Evolutionary conservation across 306 rosid genomes (phyloP), one percentile per base, ranked within the genome.

Genomic region (Dalbergia cochinchinensis): DNA sequence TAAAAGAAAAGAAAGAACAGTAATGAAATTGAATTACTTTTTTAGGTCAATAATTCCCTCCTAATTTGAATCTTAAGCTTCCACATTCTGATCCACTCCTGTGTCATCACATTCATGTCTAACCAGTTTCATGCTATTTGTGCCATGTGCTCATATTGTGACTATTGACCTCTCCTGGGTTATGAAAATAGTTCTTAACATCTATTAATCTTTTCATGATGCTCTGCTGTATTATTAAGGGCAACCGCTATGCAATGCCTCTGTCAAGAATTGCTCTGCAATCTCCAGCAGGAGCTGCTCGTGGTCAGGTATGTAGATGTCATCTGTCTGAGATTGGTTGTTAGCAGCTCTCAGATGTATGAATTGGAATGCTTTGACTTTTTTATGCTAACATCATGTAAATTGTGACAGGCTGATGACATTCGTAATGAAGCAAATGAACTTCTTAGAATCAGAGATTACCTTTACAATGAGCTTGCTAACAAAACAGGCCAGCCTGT

Each of bases 211-310:
- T 54, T 57, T 69, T 42, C 16, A 41, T 63, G 14, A 45, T 80
- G 74, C 71, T 72, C 54, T 78, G 58, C 50, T 80, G 26, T 70
- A 62, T 76, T 5, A 4, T 50, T 16, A 58, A 95, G 99, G 99
- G 97, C 10, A 34, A 86, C 66, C 99, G 98, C 47, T 82, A 44
- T 79, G 83, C 97, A 73, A 95, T 91, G 98, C 97, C 98, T 83
- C 90, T 90, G 31, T 82, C 98, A 83, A 91, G 96, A 86, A 82
- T 95, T 67, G 87, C 93, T 4, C 81, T 95, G 70, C 90, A 91
- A 67, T 85, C 99, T 77, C 98, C 96, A 39, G 98, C 91, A 5
- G 99, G 98, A 76, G 82, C 94, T 82, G 99, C 99, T 65, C 97
- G 97, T 34, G 99, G 99, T 62, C 99, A 89, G 98, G 99, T 93